A percentile compares a stretch with the other conserved stretches of the same genome.
phyloP scores from a whole-genome alignment of 2,329 filamentous ascomycete species.

The Microascus cirrosus region DNA sequence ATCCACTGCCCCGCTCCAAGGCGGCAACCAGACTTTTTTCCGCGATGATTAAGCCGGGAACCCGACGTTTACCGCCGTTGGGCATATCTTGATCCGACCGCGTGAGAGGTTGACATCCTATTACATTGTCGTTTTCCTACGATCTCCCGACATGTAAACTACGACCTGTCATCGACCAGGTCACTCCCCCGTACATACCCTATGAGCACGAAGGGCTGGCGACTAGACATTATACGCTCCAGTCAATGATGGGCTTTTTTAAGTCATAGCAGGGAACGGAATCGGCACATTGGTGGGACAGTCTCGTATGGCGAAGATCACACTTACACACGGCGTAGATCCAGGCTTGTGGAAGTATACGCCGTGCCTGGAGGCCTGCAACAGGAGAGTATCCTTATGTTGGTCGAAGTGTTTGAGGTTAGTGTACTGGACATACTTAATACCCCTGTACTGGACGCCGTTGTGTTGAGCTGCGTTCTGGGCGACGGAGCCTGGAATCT shows the following conservation, averaged over 20 bases:
- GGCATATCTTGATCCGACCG: not conserved
- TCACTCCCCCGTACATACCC: not conserved
- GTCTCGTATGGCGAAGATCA: not conserved
- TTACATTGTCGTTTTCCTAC: not conserved
- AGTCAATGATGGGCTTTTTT: not conserved
- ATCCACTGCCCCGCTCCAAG: slow-evolving; percentile 39
- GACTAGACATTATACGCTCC: not conserved
- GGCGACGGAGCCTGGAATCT: not conserved
- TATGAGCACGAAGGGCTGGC: not conserved
- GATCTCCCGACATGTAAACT: not conserved
- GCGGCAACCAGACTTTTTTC: slow-evolving; percentile 37
- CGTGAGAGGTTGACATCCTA: not conserved
- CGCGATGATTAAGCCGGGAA: slow-evolving; percentile 25
- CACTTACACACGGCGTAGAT: not conserved
- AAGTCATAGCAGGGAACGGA: not conserved
- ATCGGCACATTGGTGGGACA: not conserved
- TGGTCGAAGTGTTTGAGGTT: not conserved
- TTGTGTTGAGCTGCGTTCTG: not conserved
- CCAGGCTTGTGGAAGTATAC: not conserved
- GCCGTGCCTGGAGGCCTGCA: not conserved
- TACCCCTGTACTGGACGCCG: not conserved
- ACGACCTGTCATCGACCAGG: not conserved
- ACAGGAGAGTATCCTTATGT: not conserved
- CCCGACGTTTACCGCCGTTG: not conserved
- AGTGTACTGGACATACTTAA: not conserved